Conservation (phyloP, 2,329 filamentous ascomycete species). For the Fusarium burgessii region DNA sequence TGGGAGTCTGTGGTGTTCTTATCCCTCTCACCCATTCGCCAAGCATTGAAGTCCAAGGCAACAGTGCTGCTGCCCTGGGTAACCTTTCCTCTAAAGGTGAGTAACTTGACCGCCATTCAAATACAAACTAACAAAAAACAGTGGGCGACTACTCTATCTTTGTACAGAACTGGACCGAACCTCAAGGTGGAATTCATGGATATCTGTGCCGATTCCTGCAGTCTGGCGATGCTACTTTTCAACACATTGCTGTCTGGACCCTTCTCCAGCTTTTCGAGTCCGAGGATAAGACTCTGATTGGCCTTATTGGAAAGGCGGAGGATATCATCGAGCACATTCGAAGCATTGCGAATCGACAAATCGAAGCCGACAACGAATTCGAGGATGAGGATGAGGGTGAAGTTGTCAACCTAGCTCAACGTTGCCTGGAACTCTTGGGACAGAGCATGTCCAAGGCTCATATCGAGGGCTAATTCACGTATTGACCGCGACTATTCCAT, state of each 20-base stretch:
- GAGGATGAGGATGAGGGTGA: slow-evolving; percentile 93
- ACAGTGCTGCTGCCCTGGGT: slow-evolving; percentile 94
- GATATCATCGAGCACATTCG: slow-evolving; percentile 94
- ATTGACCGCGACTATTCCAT: slow-evolving; percentile 31
- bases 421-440: slow-evolving; percentile 88
- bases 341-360: slow-evolving; percentile 87
- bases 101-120: slow-evolving; percentile 31
- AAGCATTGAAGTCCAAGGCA: slow-evolving; percentile 98
- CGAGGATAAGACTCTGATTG: slow-evolving; percentile 89
- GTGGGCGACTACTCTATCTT: slow-evolving; percentile 98
- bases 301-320: slow-evolving; percentile 87
- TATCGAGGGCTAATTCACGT: slow-evolving; percentile 75
- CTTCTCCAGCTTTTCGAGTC: slow-evolving; percentile 95
- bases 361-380: slow-evolving; percentile 87
- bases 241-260: slow-evolving; percentile 99
- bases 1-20: slow-evolving; percentile 95
- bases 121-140: slow-evolving; percentile 53
- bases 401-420: slow-evolving; percentile 89
- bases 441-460: slow-evolving; percentile 81
- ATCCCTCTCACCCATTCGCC: slow-evolving; percentile 95
- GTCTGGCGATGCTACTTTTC: slow-evolving; percentile 96
- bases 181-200: slow-evolving; percentile 93
- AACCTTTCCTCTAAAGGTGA: slow-evolving; percentile 97
- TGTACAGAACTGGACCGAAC: slow-evolving; percentile 91
- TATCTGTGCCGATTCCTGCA: slow-evolving; percentile 94